Conservation (phyloP, 495 filamentous ascomycete genomes). For the Cryomyces minteri region DNA sequence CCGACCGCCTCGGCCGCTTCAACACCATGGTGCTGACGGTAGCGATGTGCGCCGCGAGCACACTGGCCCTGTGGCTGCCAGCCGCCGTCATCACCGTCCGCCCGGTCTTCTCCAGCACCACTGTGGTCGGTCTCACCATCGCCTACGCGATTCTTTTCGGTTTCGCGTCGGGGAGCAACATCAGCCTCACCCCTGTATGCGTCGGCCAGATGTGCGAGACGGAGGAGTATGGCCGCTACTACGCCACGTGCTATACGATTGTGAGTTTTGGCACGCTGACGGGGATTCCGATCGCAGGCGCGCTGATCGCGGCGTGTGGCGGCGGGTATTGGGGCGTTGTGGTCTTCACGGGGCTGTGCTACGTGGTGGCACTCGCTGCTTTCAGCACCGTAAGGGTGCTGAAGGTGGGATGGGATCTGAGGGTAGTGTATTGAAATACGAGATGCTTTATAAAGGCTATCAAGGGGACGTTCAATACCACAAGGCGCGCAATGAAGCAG, state of each 20-base stretch:
- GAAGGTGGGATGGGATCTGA: constrained; percentile 47
- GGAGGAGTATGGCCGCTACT: constrained; percentile 69
- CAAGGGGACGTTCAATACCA: background rate
- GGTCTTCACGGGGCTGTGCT: constrained; percentile 45
- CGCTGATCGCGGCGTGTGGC: constrained; percentile 25
- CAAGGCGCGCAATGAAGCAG: constrained; percentile 2
- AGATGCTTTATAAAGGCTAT: background rate
- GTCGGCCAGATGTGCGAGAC: constrained; percentile 81
- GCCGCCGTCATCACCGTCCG: constrained; percentile 16
- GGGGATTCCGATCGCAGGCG: constrained; percentile 74
- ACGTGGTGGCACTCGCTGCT: constrained; percentile 38
- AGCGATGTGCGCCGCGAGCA: constrained; percentile 43
- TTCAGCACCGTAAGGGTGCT: constrained; percentile 43
- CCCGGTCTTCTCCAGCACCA: constrained; percentile 8
- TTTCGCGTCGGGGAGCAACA: constrained; percentile 69
- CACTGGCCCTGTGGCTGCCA: constrained; percentile 70
- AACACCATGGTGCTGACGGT: constrained; percentile 45
- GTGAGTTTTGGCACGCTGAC: constrained; percentile 79
- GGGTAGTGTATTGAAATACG: constrained; percentile 24
- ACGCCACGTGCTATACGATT: constrained; percentile 72
- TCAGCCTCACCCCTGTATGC: constrained; percentile 74
- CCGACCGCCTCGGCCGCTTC: constrained; percentile 50
- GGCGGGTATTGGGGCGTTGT: constrained; percentile 43
- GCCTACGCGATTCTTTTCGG: constrained; percentile 67
- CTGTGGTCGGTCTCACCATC: constrained; percentile 38